Evolutionary conservation across 1,284 basidiomycete species (phyloP), one percentile per base, ranked within the genome.

Genomic region (Cystobasidium sp.): DNA sequence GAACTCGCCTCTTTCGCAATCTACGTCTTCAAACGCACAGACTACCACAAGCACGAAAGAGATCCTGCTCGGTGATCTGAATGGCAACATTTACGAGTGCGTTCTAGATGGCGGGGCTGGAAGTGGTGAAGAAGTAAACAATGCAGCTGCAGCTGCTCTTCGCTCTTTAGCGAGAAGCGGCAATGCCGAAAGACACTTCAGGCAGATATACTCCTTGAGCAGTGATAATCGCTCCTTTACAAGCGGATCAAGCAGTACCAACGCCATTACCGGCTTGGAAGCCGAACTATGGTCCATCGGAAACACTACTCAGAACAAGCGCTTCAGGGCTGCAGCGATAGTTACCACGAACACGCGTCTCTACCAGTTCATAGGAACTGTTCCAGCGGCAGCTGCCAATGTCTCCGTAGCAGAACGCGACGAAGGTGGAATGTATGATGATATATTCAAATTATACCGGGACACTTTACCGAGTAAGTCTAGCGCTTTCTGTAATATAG

Each of bases 331-430:
- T 81, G 80, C 91, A 1, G 88, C 94, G n/a, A 85, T 97, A 10
- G 89, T 89, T 4, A 93, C 94, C 0, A 97, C 96, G 1, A 87
- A 89, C 39, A 91, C 92, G 6, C 87, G 95, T 73, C 91, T 98
- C 79, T 97, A 97, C 81, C 94, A 98, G 81, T 93, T 95, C 75
- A 86, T 90, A 67, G 95, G 93, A 0, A 79, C 84, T 59, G 85
- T 84, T 5, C 80, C 80, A 0, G 80, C 79, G 10, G 80, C 80
- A 37, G 81, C 79, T 61, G 69, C 74, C 18, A 73, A 52, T 41
- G 70, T 66, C 14, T 73, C 63, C 8, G 31, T 59, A 20, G 70
- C 63, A 10, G 67, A 88, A 22, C 89, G 90, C 22, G 90, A 91
- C 46, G 91, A 91, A n/a, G 88, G 87, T 3, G 90, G 61, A 75